Conservation (phyloP, 2,329 filamentous ascomycete species). For the Cladophialophora carrionii region DNA sequence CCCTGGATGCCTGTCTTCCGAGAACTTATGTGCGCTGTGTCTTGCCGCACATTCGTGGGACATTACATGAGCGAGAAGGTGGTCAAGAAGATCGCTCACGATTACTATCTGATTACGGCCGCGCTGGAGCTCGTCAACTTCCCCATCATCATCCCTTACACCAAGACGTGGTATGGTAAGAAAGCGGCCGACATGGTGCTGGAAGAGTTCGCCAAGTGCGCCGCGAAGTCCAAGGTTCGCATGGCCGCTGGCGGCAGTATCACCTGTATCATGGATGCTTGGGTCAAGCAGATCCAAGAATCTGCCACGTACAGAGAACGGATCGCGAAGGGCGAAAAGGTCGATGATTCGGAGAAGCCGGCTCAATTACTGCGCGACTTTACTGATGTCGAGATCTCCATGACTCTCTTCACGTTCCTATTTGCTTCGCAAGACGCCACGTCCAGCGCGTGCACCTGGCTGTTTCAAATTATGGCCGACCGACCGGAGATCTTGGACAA, state of each 20-base stretch:
- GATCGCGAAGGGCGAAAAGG: constrained; percentile 69
- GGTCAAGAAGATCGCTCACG: constrained; percentile 91
- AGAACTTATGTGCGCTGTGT: constrained; percentile 91
- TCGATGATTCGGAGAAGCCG: constrained; percentile 77
- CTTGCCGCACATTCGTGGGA: constrained; percentile 94
- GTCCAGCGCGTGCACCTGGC: constrained; percentile 88
- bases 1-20: constrained; percentile 93
- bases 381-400: constrained; percentile 85
- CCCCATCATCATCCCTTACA: constrained; percentile 92
- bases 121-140: constrained; percentile 98
- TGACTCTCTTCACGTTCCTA: constrained; percentile 93
- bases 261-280: constrained; percentile 93
- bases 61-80: constrained; percentile 90
- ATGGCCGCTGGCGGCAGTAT: constrained; percentile 87
- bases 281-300: constrained; percentile 85
- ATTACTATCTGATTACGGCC: constrained; percentile 95
- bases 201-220: constrained; percentile 84
- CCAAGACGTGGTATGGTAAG: constrained; percentile 96
- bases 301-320: constrained; percentile 81
- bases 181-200: constrained; percentile 92
- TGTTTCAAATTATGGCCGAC: constrained; percentile 93
- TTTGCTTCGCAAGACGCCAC: constrained; percentile 98
- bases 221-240: constrained; percentile 87
- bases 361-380: constrained; percentile 81
- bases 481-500: constrained; percentile 89